Evolutionary conservation across 2,329 filamentous ascomycete genomes (phyloP), one percentile per base, ranked within the genome.

Genomic region (Xylaria sp.): DNA sequence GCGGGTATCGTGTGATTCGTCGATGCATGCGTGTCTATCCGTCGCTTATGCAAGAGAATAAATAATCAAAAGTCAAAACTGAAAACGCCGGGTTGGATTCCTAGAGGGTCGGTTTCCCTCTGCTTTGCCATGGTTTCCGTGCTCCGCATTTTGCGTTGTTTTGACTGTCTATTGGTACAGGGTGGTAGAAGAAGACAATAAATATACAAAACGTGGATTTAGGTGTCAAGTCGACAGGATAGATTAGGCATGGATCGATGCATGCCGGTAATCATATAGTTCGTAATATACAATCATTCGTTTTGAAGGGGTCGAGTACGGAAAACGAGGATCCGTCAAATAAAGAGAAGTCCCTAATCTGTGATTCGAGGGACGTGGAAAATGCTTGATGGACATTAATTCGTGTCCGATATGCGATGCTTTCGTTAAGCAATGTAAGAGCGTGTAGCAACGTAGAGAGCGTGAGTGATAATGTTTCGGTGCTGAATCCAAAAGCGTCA

Each of bases 1-100:
- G 38, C 43, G 49, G 58, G 58, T 64, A 54, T 62, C 62, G 54
- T 59, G 27, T 49, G 29, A 53, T 41, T 58, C 59, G 47, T 64
- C 17, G 41, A 56, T 62, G 51, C 48, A 58, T 47, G 54, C 49
- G 29, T 52, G 54, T 64, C 62, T 59, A 64, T 59, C 51, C 27
- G 44, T 60, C 58, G 61, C 58, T 64, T 41, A 54, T 58, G 58
- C 51, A 58, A 38, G 46, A 55, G 19, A 52, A 62, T 29, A 25
- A 37, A 15, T 15, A 53, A 52, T 9, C n/a, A 33, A 43, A 29
- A 58, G 31, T 17, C 23, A 53, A 51, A 48, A 51, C 33, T 19
- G 46, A 51, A 51, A 51, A 59, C 59, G 62, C 59, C 62, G 41
- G 35, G 10, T 41, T n/a, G 38, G 41, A 46, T 58, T 58, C 46